phyloP scores from a whole-genome alignment of 2,329 filamentous ascomycete genomes.

The Botrytis fabae region DNA sequence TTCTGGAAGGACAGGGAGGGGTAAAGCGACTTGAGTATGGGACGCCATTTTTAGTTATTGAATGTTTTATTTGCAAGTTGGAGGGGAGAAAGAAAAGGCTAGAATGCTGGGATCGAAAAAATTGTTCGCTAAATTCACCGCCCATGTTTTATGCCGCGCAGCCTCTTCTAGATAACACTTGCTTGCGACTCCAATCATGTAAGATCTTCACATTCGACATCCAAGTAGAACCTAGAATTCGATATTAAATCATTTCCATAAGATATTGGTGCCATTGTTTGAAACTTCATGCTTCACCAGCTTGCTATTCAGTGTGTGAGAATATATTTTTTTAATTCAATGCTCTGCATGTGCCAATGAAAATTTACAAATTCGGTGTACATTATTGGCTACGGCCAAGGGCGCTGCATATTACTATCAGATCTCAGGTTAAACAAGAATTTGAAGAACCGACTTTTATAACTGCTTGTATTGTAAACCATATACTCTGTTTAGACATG shows the following conservation, averaged over 20 bases:
- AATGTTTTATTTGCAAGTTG: background rate
- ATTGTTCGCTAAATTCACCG: constrained; percentile 18
- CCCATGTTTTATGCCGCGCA: constrained; percentile 1
- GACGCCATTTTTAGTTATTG: constrained; percentile 32
- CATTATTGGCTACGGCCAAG: background rate
- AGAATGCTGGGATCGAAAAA: constrained; percentile 13
- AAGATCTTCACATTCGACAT: background rate
- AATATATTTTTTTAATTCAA: background rate
- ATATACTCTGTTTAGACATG: background rate
- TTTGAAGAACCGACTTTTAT: background rate
- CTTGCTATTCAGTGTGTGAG: background rate
- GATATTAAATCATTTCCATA: background rate
- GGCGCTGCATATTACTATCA: background rate
- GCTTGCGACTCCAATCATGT: background rate
- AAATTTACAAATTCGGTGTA: background rate
- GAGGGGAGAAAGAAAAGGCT: constrained; percentile 21
- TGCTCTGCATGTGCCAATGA: background rate
- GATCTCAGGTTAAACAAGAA: background rate
- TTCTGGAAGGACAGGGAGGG: constrained; percentile 73
- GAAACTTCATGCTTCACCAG: rapidly evolving
- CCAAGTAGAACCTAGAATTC: background rate
- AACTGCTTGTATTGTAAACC: background rate
- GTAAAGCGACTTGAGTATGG: constrained; percentile 51
- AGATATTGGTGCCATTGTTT: background rate
- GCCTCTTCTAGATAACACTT: background rate